These are phyloP conservation scores for Fusarium caatingaense DNA, from an alignment of 2,329 filamentous ascomycete genomes.

Conservation along the genomic window DNA sequence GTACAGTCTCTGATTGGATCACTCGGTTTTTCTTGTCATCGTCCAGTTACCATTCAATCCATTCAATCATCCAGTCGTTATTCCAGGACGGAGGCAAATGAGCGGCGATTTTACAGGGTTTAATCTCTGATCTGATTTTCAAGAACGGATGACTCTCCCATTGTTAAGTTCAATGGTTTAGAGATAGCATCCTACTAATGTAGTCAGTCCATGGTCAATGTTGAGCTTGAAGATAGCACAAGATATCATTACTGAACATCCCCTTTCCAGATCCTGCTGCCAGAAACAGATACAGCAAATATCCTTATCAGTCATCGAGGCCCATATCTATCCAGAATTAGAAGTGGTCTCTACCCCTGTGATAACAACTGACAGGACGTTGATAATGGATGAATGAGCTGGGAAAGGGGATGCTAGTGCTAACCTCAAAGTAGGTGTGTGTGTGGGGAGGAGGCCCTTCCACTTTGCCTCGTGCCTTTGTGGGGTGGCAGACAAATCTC, in stretches of 20 bases:
- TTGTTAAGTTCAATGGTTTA: not conserved
- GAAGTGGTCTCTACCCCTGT: not conserved
- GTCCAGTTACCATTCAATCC: slow-evolving; percentile 4
- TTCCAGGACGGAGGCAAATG: slow-evolving; percentile 35
- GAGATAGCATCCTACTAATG: not conserved
- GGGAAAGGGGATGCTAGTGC: slow-evolving; percentile 27
- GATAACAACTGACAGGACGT: not conserved
- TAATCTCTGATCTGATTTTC: not conserved
- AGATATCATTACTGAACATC: no score
- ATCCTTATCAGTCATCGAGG: not conserved
- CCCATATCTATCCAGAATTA: not conserved
- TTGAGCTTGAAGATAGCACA: not conserved
- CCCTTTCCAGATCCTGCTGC: not conserved
- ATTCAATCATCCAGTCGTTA: slow-evolving; percentile 12
- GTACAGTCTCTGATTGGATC: not conserved
- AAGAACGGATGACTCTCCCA: not conserved
- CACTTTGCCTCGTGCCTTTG: slow-evolving; percentile 28
- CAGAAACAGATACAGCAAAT: not conserved
- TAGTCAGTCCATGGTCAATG: not conserved
- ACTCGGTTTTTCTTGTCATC: slow-evolving; percentile 7
- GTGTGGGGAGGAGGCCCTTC: slow-evolving; percentile 20
- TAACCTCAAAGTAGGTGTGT: slow-evolving; percentile 3
- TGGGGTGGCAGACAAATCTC: slow-evolving; percentile 32
- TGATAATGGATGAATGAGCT: slow-evolving; percentile 1
- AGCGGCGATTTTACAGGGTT: slow-evolving; percentile 21